Evolutionary conservation across 805 yeast genomes (phyloP).

Genomic region (Blastobotrys robertii): DNA sequence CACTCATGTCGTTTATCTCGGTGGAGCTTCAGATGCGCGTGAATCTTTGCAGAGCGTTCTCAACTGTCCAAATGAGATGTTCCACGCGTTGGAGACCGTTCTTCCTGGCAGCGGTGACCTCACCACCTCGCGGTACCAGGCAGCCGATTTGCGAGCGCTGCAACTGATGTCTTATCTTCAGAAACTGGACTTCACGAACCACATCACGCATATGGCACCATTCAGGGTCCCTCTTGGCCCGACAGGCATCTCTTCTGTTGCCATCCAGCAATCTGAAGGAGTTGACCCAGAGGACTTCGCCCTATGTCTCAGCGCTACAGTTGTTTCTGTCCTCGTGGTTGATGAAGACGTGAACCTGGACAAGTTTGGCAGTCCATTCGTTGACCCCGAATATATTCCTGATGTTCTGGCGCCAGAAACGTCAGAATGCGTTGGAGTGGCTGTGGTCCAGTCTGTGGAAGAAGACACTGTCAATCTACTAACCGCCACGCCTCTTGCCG

Average conservation of each 20-base stretch:
- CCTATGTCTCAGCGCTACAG: conserved; percentile 25
- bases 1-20: conserved; percentile 47
- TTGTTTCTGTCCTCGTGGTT: conserved; percentile 23
- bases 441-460: conserved; percentile 60
- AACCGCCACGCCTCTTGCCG: conserved; percentile 38
- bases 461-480: conserved; percentile 33
- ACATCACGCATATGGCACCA: conserved; percentile 27
- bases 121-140: conserved; percentile 4
- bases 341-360: conserved; percentile 2
- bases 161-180: conserved; percentile 25
- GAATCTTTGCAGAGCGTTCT: not conserved
- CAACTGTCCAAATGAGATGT: not conserved
- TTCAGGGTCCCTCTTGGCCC: conserved; percentile 18
- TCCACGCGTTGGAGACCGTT: not conserved
- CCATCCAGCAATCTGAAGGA: conserved; percentile 22
- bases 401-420: conserved; percentile 7
- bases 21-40: conserved; percentile 26
- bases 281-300: conserved; percentile 18
- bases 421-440: conserved; percentile 39
- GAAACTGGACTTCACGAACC: conserved; percentile 16
- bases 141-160: conserved; percentile 17
- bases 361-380: conserved; percentile 1
- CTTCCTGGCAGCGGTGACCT: not conserved
- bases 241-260: conserved; percentile 19
- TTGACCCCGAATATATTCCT: not conserved